Evolutionary conservation across 305 asterid genomes (phyloP).

Genomic region (Rubia balearica): DNA sequence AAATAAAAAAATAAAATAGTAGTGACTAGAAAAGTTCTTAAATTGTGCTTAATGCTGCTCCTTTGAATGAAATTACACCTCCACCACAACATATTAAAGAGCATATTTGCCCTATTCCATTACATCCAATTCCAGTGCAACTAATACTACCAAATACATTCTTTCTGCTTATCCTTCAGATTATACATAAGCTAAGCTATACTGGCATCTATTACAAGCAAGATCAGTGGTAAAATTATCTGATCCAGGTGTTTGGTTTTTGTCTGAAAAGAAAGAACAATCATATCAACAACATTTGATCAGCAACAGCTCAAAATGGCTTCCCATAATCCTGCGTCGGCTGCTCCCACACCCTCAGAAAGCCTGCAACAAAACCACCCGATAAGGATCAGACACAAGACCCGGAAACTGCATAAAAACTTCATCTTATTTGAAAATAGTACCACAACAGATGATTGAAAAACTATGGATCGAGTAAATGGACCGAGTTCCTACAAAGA

Average conservation of each 20-base stretch:
- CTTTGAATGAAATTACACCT: no score
- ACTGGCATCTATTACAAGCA: slow-evolving; percentile 11
- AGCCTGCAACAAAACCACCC: slow-evolving; percentile 30
- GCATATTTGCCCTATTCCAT: no score
- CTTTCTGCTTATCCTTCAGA: neutral
- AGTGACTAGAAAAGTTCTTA: no score
- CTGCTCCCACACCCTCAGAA: slow-evolving; percentile 47
- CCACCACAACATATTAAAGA: no score
- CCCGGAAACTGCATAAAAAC: neutral
- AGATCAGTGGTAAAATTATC: neutral
- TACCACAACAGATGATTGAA: neutral
- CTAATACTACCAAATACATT: neutral
- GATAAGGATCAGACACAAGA: slow-evolving; percentile 6
- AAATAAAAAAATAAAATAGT: no score
- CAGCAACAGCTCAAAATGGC: slow-evolving; percentile 40
- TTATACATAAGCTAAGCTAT: neutral
- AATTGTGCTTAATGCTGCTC: no score
- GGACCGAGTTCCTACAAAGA: neutral
- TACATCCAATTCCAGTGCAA: no score
- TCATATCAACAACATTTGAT: slow-evolving; percentile 5
- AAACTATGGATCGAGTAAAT: slow-evolving; percentile 2
- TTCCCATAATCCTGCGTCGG: slow-evolving; percentile 42
- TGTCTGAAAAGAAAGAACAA: neutral
- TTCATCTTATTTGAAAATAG: neutral
- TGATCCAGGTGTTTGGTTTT: neutral